phyloP scores from a whole-genome alignment of 192 early-diverging fungal species.

The Coemansia umbellata region DNA sequence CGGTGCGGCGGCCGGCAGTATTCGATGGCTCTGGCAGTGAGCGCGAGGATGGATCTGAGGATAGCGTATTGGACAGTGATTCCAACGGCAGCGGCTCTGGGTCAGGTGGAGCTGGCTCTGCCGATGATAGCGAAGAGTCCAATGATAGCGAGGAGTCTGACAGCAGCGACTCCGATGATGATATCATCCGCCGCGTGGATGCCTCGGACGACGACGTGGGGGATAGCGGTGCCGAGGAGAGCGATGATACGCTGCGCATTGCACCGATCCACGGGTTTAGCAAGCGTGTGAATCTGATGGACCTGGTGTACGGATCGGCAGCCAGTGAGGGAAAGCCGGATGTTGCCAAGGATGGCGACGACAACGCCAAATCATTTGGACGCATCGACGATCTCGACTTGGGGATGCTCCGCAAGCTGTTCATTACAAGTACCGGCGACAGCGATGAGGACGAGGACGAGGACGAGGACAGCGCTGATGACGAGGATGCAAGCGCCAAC shows the following conservation, averaged over 20 bases:
- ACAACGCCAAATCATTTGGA: conserved; percentile 33
- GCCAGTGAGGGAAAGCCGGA: conserved; percentile 34
- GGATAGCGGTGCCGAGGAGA: conserved; percentile 14
- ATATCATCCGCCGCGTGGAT: conserved; percentile 21
- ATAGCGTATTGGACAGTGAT: conserved; percentile 15
- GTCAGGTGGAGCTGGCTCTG: conserved; percentile 24
- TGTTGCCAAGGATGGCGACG: conserved; percentile 49
- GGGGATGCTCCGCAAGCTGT: conserved; percentile 18
- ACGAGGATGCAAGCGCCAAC: conserved; percentile 64
- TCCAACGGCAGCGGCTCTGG: conserved; percentile 19
- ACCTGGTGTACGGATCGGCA: conserved; percentile 78
- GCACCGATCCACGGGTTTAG: conserved; percentile 34
- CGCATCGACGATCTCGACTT: conserved; percentile 31
- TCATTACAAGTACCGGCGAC: conserved; percentile 38
- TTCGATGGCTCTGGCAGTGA: conserved; percentile 51
- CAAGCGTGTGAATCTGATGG: conserved; percentile 80
- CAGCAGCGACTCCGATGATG: conserved; percentile 25
- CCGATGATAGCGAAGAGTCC: background rate
- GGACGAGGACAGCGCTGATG: conserved; percentile 53
- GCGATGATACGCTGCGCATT: conserved; percentile 14
- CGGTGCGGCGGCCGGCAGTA: conserved; percentile 57
- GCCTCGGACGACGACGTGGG: background rate
- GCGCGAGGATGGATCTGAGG: conserved; percentile 38
- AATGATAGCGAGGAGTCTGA: conserved; percentile 50
- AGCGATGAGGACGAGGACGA: conserved; percentile 38